phyloP scores from a whole-genome alignment of 140 eudicot genomes.

The Flaveria floridana region DNA sequence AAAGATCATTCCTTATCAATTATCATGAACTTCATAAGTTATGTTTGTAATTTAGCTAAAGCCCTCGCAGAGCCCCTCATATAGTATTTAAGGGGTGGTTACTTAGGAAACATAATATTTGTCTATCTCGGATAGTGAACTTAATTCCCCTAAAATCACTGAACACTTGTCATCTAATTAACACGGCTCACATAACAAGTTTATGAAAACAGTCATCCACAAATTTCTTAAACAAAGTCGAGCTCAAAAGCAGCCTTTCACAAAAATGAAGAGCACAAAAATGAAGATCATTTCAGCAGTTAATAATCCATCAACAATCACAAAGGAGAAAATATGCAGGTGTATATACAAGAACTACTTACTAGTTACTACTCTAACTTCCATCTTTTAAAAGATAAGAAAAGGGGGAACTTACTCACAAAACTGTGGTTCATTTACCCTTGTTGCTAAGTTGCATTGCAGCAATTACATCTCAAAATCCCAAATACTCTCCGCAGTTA shows the following conservation, averaged over 20 bases:
- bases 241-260: neutral
- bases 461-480: conserved; percentile 49
- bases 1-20: conserved; percentile 18
- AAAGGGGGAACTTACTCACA: conserved; percentile 29
- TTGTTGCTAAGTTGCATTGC: neutral
- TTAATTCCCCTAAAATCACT: neutral
- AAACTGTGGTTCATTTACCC: neutral
- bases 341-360: conserved; percentile 27
- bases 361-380: conserved; percentile 2
- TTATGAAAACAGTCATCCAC: too few relatives aligned
- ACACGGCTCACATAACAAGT: too few relatives aligned
- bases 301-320: conserved; percentile 15
- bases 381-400: neutral
- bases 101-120: neutral
- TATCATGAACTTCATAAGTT: conserved; percentile 6
- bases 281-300: conserved; percentile 16
- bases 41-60: neutral
- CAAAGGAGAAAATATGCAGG: conserved; percentile 13
- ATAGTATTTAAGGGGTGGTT: neutral
- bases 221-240: too few relatives aligned
- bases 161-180: too few relatives aligned
- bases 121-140: neutral
- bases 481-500: conserved; percentile 59
- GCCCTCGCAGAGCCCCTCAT: neutral
- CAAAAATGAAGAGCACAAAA: neutral